phyloP scores from a whole-genome alignment of 805 yeast genomes.

The Starmerella cellae region DNA sequence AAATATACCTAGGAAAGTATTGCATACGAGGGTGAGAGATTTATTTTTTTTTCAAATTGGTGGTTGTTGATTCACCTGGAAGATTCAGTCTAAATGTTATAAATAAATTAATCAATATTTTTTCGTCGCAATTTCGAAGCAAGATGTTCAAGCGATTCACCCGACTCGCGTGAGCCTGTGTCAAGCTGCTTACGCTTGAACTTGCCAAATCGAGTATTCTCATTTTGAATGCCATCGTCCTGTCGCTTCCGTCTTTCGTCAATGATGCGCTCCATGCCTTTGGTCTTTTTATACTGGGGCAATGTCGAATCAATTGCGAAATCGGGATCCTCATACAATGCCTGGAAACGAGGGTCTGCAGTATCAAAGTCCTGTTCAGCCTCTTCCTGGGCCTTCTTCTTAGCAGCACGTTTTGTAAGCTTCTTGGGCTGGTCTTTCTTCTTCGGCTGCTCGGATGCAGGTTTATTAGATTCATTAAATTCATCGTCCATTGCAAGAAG shows the following conservation, averaged over 20 bases:
- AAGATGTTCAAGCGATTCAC: conserved; percentile 2
- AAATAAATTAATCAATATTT: background rate
- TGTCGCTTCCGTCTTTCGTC: conserved; percentile 43
- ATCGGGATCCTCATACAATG: conserved; percentile 70
- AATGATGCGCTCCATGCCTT: conserved; percentile 72
- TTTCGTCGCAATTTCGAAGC: conserved; percentile 9
- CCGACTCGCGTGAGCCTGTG: background rate
- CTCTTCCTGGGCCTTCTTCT: conserved; percentile 32
- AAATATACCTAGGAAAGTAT: too few species aligned
- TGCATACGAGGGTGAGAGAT: too few species aligned
- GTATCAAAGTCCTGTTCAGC: conserved; percentile 52
- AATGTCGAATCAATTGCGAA: conserved; percentile 89
- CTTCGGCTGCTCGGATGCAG: conserved; percentile 48
- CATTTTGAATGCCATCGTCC: background rate
- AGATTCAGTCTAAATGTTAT: too few species aligned
- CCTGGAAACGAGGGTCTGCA: conserved; percentile 73
- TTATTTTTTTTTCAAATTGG: too few species aligned
- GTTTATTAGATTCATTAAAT: conserved; percentile 45
- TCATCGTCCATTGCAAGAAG: conserved; percentile 56
- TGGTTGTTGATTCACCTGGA: too few species aligned
- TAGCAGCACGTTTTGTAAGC: conserved; percentile 31
- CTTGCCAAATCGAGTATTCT: conserved; percentile 1
- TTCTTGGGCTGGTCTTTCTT: conserved; percentile 34
- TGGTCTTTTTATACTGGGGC: conserved; percentile 80
- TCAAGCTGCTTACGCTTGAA: conserved; percentile 5